phyloP scores from a whole-genome alignment of 345 rosid species.

The Pistacia integerrima region DNA sequence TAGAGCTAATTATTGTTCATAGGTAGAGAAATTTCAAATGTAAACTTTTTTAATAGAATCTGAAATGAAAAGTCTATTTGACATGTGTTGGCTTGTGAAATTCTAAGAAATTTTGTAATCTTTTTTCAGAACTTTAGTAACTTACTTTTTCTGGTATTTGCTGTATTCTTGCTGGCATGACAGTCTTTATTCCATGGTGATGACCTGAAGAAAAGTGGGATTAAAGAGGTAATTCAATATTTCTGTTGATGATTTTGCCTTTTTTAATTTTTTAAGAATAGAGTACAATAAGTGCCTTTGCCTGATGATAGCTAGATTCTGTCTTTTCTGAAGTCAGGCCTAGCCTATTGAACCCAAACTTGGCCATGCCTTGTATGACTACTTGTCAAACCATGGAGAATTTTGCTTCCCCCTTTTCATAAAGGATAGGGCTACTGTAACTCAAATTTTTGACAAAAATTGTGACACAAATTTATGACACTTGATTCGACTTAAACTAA shows the following conservation, averaged over 20 bases:
- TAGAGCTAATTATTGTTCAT: constrained; percentile 12
- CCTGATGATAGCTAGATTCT: constrained; percentile 15
- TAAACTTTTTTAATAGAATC: neutral
- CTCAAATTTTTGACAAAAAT: no score
- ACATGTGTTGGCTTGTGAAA: neutral
- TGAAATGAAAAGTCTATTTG: neutral
- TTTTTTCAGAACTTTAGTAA: constrained; percentile 2
- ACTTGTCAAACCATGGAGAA: neutral
- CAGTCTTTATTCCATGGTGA: constrained; percentile 84
- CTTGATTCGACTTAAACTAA: no score
- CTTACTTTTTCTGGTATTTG: constrained; percentile 16
- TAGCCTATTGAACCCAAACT: neutral
- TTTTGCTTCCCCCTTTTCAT: neutral
- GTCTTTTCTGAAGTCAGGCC: constrained; percentile 7
- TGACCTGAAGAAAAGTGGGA: constrained; percentile 77
- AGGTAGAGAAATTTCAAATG: neutral
- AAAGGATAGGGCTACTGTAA: no score
- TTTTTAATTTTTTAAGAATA: neutral
- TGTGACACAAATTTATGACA: no score
- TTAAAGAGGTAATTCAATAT: constrained; percentile 70
- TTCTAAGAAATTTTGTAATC: constrained; percentile 13
- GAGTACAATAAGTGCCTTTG: neutral
- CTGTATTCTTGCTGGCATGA: constrained; percentile 29
- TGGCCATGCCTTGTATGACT: neutral
- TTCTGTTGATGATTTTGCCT: constrained; percentile 10